Evolutionary conservation across 305 asterid species (phyloP).

Genomic region (Fraxinus paxiana): DNA sequence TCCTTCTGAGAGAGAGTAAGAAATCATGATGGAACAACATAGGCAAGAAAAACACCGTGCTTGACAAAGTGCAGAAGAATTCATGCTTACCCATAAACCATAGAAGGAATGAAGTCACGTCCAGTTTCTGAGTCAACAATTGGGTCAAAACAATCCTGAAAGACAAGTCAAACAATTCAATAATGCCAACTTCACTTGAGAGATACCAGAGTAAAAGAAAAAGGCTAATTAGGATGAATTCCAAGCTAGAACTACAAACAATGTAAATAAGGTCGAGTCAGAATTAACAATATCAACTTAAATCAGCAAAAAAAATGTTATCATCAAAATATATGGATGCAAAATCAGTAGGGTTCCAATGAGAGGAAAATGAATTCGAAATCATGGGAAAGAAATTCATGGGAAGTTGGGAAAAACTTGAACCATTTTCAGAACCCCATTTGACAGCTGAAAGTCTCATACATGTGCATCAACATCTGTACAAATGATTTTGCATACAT

Average conservation of each 20-base stretch:
- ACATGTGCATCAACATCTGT: not conserved
- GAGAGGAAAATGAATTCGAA: not conserved
- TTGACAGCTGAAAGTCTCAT: not conserved
- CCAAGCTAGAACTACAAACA: not conserved
- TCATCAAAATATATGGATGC: not conserved
- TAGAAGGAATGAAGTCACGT: constrained; percentile 89
- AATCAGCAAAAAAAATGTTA: not conserved
- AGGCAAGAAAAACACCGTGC: constrained; percentile 18
- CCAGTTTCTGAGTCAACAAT: constrained; percentile 91
- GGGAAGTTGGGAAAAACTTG: not conserved
- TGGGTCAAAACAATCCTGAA: constrained; percentile 88
- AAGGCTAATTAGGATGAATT: not conserved
- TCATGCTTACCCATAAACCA: constrained; percentile 84
- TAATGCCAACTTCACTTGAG: not conserved
- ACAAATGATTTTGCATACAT: not conserved
- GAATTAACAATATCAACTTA: not conserved
- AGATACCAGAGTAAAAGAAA: not conserved
- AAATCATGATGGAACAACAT: constrained; percentile 15
- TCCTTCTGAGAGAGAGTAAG: constrained; percentile 56
- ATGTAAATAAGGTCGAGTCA: not conserved
- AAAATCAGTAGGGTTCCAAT: not conserved
- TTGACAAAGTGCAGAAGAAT: constrained; percentile 14
- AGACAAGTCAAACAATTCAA: constrained; percentile 27
- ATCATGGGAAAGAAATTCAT: not conserved
- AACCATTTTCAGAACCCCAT: not conserved